Evolutionary conservation across 257 asterid species (phyloP).

Genomic region (Thymus quinquecostatus): DNA sequence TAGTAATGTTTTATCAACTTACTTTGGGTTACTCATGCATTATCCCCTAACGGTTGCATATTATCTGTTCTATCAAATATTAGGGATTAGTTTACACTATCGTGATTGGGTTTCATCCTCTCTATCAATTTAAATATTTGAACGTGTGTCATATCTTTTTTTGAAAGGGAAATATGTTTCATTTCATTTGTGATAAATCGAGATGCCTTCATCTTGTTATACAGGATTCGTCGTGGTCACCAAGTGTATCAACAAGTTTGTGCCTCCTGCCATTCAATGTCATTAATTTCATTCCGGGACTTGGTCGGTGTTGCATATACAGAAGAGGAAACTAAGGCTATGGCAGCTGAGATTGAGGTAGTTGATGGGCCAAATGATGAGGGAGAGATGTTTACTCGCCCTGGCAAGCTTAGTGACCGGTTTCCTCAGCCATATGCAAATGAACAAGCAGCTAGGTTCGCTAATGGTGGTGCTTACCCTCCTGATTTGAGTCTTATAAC

Average conservation of each 20-base stretch:
- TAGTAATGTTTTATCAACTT: neutral
- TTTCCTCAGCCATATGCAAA: slow-evolving; percentile 75
- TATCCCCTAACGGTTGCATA: neutral
- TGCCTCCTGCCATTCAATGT: slow-evolving; percentile 80
- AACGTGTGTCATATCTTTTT: neutral
- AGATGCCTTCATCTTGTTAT: slow-evolving; percentile 18
- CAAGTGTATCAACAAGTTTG: slow-evolving; percentile 69
- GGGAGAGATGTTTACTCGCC: slow-evolving; percentile 81
- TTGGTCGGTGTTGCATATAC: slow-evolving; percentile 76
- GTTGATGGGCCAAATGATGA: slow-evolving; percentile 82
- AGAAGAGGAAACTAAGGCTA: slow-evolving; percentile 78
- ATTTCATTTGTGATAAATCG: slow-evolving; percentile 6
- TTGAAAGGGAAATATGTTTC: too few relatives aligned
- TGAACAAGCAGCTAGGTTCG: slow-evolving; percentile 79
- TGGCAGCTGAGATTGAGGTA: slow-evolving; percentile 87
- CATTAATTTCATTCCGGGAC: slow-evolving; percentile 63
- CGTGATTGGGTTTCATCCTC: slow-evolving; percentile 11
- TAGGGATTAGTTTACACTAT: neutral
- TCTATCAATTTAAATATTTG: neutral
- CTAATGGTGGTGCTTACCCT: slow-evolving; percentile 86
- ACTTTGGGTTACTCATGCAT: neutral
- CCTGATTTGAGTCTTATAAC: slow-evolving; percentile 79
- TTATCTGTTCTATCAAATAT: neutral
- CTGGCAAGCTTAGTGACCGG: slow-evolving; percentile 75
- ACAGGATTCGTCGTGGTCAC: slow-evolving; percentile 62